Evolutionary conservation across 345 rosid species (phyloP).

Genomic region (Populus tremula): DNA sequence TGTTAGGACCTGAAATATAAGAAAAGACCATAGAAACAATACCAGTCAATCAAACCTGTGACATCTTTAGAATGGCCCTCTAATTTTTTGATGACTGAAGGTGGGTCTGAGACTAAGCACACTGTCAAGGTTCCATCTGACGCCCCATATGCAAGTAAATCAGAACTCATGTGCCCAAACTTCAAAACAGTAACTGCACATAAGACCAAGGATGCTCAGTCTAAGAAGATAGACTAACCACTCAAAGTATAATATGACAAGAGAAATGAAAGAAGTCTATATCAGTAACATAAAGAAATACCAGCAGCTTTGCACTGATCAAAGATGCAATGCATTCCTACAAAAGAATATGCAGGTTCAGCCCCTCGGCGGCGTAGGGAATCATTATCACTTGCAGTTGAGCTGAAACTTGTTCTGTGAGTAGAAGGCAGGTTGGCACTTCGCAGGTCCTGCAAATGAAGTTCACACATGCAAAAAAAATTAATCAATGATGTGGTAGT

Average conservation of each 20-base stretch:
- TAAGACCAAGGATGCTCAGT: constrained; percentile 20
- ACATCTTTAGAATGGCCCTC: constrained; percentile 87
- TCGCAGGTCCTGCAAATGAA: constrained; percentile 59
- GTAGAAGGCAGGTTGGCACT: constrained; percentile 56
- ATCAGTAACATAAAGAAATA: constrained; percentile 18
- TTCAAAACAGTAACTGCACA: constrained; percentile 84
- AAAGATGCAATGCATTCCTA: constrained; percentile 96
- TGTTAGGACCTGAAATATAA: constrained; percentile 15
- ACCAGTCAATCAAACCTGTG: constrained; percentile 96
- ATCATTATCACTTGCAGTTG: constrained; percentile 71
- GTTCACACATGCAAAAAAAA: constrained; percentile 3
- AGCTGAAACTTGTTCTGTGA: constrained; percentile 81
- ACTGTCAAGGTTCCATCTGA: constrained; percentile 89
- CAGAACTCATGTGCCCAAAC: constrained; percentile 96
- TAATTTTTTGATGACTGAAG: constrained; percentile 59
- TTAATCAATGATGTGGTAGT: background rate
- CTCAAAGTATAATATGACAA: background rate
- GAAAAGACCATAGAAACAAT: constrained; percentile 46
- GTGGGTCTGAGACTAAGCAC: constrained; percentile 73
- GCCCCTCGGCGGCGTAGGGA: constrained; percentile 45
- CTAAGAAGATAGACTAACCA: constrained; percentile 4
- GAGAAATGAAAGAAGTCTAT: constrained; percentile 4
- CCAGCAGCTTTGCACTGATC: constrained; percentile 97
- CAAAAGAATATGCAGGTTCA: constrained; percentile 89
- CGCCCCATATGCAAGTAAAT: constrained; percentile 91